Conservation (phyloP, 1,284 basidiomycete genomes). For the Entoloma clypeatum region DNA sequence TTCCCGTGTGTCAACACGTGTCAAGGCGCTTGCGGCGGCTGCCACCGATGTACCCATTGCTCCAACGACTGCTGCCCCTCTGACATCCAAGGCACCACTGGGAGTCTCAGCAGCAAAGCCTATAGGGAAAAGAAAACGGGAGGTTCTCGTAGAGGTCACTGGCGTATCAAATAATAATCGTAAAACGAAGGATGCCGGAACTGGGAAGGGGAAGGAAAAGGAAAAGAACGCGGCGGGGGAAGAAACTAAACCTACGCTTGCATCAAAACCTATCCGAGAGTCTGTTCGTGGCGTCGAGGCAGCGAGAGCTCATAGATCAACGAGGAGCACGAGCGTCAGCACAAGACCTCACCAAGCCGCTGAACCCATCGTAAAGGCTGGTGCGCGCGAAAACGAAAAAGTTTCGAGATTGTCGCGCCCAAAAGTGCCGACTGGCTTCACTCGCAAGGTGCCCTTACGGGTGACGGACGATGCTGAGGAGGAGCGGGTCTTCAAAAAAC, state of each 20-base stretch:
- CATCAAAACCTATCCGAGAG: slow-evolving; percentile 6
- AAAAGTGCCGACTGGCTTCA: slow-evolving; percentile 8
- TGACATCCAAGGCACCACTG: slow-evolving; percentile 25
- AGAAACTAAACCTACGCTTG: slow-evolving; percentile 8
- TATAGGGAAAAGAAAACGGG: slow-evolving; percentile 36
- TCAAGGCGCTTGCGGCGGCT: slow-evolving; percentile 27
- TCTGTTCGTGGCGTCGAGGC: slow-evolving; percentile 10
- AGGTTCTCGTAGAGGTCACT: slow-evolving; percentile 37
- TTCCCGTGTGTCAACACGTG: slow-evolving; percentile 28
- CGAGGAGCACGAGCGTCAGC: slow-evolving; percentile 10
- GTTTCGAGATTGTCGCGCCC: too few species aligned
- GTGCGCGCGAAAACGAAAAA: background rate
- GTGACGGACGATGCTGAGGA: slow-evolving; percentile 23
- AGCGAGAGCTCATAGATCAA: slow-evolving; percentile 5
- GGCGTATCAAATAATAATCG: slow-evolving; percentile 28
- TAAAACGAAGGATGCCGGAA: slow-evolving; percentile 13
- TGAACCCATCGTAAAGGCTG: background rate
- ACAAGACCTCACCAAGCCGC: slow-evolving; percentile 9
- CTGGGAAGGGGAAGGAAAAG: slow-evolving; percentile 22
- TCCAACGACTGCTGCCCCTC: slow-evolving; percentile 21
- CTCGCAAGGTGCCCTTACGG: slow-evolving; percentile 12
- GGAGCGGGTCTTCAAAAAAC: slow-evolving; percentile 26
- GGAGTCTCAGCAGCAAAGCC: slow-evolving; percentile 16
- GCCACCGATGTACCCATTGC: slow-evolving; percentile 23
- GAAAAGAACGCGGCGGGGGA: slow-evolving; percentile 11